These are phyloP conservation scores for Nicotiana attenuata DNA, from an alignment of 257 asterid genomes.

Conservation along the genomic window DNA sequence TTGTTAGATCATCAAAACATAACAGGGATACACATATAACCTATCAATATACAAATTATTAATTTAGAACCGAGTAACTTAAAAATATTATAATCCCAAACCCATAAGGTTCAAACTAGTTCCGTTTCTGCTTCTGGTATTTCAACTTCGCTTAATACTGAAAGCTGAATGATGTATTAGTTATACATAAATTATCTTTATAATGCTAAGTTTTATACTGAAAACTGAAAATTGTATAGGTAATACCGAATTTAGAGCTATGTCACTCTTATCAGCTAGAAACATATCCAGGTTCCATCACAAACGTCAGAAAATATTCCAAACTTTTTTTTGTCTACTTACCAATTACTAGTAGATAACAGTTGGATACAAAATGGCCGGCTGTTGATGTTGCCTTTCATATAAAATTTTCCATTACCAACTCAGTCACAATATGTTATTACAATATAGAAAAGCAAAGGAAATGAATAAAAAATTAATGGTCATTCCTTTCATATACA, in stretches of 20 bases:
- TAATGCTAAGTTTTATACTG: too few relatives aligned
- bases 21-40: too few relatives aligned
- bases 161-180: too few relatives aligned
- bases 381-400: background rate
- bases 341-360: background rate
- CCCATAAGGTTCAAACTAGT: too few relatives aligned
- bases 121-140: too few relatives aligned
- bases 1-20: too few relatives aligned
- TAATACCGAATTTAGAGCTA: background rate
- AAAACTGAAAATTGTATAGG: too few relatives aligned
- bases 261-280: background rate
- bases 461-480: background rate
- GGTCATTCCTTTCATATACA: background rate
- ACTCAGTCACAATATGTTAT: background rate
- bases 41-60: too few relatives aligned
- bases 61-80: too few relatives aligned
- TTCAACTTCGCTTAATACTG: too few relatives aligned
- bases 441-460: background rate
- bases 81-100: too few relatives aligned
- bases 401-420: background rate
- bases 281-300: background rate
- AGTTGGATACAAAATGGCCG: background rate
- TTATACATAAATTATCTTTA: too few relatives aligned
- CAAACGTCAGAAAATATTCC: constrained; percentile 2
- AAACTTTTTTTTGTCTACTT: background rate